Evolutionary conservation across 2,329 filamentous ascomycete genomes (phyloP), one percentile per base, ranked within the genome.

Genomic region (Epichloe festucae): DNA sequence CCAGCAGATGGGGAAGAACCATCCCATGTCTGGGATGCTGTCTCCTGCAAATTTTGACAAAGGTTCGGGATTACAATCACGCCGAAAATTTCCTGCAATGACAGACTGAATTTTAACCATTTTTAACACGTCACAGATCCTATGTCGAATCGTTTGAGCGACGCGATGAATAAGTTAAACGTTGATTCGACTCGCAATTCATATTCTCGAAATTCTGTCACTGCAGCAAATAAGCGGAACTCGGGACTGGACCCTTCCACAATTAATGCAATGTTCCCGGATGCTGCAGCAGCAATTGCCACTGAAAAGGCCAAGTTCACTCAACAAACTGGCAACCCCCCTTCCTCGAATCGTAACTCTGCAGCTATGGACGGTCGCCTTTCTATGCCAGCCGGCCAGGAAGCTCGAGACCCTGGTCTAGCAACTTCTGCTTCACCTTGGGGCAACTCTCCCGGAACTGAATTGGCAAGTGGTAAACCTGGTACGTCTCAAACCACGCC

Each of bases 181-280:
- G 87, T 93, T 47, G 89, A 93, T 59, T 85, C 86, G 57, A 84
- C 88, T 57, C 82, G 91, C 59, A 93, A 89, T 70, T 95, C 91
- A 1, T 77, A 95, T 61, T 82, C 82, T 48, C 88, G 91, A 58
- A 86, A 85, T 56, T 85, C 87, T 40, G 81, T 85, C 52, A 87
- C 89, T 12, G 59, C 62, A 11, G 78, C 84, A 49, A 81, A 83
- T 49, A 97, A 96, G 73, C 84, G 93, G 59, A 93, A 95, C 66
- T 97, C 93, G 45, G 89, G 86, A n/a, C 81, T 98, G 52, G 91
- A 97, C 65, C 78, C 88, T 5, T 89, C 85, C 35, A 94, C 89
- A 23, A 96, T 98, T 70, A 95, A 95, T 69, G 89, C 89, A 62
- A 97, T 98, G 93, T 98, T 98, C 67, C 93, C 93, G 6, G 93